These are phyloP conservation scores for Camelina neglecta DNA, from an alignment of 345 rosid genomes.

Conservation along the genomic window DNA sequence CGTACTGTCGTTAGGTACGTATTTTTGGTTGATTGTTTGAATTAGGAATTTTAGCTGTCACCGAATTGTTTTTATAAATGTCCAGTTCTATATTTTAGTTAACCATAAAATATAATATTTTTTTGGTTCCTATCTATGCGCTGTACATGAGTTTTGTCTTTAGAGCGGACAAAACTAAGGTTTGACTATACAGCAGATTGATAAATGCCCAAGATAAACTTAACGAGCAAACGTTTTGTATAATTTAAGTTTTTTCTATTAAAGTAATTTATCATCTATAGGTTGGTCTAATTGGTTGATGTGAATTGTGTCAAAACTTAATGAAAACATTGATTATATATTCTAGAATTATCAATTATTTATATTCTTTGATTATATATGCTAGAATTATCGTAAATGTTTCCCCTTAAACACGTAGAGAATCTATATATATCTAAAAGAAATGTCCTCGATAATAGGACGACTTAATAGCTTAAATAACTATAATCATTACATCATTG, in stretches of 20 bases:
- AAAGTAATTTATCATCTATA: constrained; percentile 25
- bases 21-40: constrained; percentile 27
- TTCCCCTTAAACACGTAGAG: constrained; percentile 3
- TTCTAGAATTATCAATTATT: too few relatives aligned
- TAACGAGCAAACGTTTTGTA: constrained; percentile 31
- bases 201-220: constrained; percentile 28
- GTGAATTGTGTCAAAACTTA: constrained; percentile 6
- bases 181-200: constrained; percentile 34
- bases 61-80: constrained; percentile 17
- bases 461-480: background rate
- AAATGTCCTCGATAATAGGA: constrained; percentile 4
- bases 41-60: constrained; percentile 40
- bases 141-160: constrained; percentile 35
- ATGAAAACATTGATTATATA: background rate
- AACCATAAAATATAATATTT: constrained; percentile 3
- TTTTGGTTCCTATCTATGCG: constrained; percentile 32
- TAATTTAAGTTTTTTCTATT: constrained; percentile 1
- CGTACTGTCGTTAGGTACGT: constrained; percentile 27
- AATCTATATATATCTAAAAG: background rate
- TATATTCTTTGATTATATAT: too few relatives aligned
- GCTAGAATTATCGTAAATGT: too few relatives aligned
- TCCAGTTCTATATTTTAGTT: constrained; percentile 6
- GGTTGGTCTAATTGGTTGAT: constrained; percentile 27
- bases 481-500: background rate
- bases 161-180: constrained; percentile 39